These are phyloP conservation scores for Phragmites australis DNA, from an alignment of 176 grass and related monocot species.

Conservation along the genomic window DNA sequence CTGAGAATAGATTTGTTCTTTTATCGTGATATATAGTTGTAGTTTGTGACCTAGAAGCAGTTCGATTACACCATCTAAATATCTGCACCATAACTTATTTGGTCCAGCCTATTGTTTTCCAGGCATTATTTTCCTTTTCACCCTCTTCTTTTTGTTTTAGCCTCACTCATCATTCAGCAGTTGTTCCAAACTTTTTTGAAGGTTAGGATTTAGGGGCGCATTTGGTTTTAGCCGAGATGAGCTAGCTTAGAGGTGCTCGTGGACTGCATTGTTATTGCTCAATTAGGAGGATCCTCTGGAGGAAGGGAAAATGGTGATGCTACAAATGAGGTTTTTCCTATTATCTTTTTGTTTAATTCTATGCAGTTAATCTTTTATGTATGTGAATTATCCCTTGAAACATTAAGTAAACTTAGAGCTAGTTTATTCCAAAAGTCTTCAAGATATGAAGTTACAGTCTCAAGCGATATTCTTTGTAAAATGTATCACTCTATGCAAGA, in stretches of 20 bases:
- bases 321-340: conserved; percentile 44
- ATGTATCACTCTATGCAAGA: conserved; percentile 2
- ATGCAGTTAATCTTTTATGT: not conserved
- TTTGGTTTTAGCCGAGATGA: not conserved
- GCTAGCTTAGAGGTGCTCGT: conserved; percentile 29
- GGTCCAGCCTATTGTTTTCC: not conserved
- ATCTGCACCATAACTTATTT: not conserved
- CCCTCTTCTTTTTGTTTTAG: not conserved
- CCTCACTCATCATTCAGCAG: not conserved
- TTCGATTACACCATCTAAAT: not conserved
- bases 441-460: not conserved
- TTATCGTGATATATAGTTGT: not conserved
- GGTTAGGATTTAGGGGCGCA: not conserved
- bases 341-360: conserved; percentile 17
- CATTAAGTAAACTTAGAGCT: not conserved
- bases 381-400: not conserved
- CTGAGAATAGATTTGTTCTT: not conserved
- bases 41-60: not conserved
- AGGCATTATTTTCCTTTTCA: not conserved
- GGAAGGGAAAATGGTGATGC: conserved; percentile 39
- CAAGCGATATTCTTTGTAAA: conserved; percentile 13
- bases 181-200: not conserved
- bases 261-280: conserved; percentile 69
- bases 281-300: conserved; percentile 39
- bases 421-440: not conserved